Conservation (phyloP, 2,329 filamentous ascomycete genomes). For the Whalleya microplaca region DNA sequence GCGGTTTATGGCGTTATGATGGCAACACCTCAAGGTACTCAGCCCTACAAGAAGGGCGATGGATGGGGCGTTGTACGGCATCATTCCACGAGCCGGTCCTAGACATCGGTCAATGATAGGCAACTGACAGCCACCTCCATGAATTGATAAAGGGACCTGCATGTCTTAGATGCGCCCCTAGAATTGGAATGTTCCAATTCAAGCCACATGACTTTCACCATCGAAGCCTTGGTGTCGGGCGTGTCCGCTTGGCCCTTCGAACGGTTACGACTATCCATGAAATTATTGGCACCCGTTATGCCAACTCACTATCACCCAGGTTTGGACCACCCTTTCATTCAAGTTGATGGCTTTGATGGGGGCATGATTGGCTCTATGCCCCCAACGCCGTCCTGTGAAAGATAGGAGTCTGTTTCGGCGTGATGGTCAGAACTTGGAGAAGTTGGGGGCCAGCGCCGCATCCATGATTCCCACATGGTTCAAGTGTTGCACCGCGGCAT, state of each 20-base stretch:
- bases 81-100: neutral
- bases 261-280: neutral
- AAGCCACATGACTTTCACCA: slow-evolving; percentile 9
- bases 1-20: neutral
- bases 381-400: slow-evolving; percentile 19
- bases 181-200: slow-evolving; percentile 13
- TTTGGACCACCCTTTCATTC: slow-evolving; percentile 17
- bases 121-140: slow-evolving; percentile 31
- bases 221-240: neutral
- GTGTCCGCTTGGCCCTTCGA: neutral
- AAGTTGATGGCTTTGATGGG: slow-evolving; percentile 1
- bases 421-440: slow-evolving; percentile 21
- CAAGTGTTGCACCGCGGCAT: slow-evolving; percentile 28
- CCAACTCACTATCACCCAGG: slow-evolving; percentile 12
- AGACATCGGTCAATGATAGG: slow-evolving; percentile 7
- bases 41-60: slow-evolving; percentile 27
- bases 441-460: slow-evolving; percentile 29
- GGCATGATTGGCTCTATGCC: slow-evolving; percentile 17
- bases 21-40: slow-evolving; percentile 9
- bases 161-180: slow-evolving; percentile 18
- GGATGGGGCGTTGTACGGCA: slow-evolving; percentile 7
- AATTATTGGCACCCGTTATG: slow-evolving; percentile 5
- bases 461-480: slow-evolving; percentile 25
- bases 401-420: slow-evolving; percentile 30
- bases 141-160: slow-evolving; percentile 20